Percentiles rank a stretch among this genome's conserved stretches.
Conservation (phyloP, 129 eudicot species). For the Centrapalus pauciflorus region DNA sequence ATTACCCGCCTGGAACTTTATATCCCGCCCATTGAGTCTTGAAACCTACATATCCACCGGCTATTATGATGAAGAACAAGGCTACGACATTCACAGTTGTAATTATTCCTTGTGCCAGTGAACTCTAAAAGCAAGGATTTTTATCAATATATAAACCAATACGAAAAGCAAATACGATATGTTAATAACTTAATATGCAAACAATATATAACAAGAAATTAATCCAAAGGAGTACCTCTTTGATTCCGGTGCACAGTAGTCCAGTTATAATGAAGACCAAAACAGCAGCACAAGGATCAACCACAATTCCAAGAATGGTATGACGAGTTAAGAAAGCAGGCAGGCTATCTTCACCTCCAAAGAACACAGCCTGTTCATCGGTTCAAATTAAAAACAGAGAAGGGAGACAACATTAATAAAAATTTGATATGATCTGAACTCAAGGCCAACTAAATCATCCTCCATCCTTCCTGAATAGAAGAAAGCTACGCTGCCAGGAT, state of each 20-base stretch:
- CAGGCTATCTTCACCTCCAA: slow-evolving; percentile 76
- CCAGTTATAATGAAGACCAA: slow-evolving; percentile 77
- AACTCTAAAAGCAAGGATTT: slow-evolving; percentile 36
- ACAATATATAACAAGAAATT: neutral
- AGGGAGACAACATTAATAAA: neutral
- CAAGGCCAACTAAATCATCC: neutral
- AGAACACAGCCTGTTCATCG: slow-evolving; percentile 61
- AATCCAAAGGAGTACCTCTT: slow-evolving; percentile 54
- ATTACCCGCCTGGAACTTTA: slow-evolving; percentile 52
- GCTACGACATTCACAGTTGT: slow-evolving; percentile 52
- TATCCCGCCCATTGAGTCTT: slow-evolving; percentile 65
- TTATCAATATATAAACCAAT: slow-evolving; percentile 9
- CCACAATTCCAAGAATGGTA: slow-evolving; percentile 58
- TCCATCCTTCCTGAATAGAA: neutral
- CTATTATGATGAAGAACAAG: slow-evolving; percentile 54
- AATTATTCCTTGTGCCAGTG: slow-evolving; percentile 57
- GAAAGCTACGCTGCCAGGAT: neutral
- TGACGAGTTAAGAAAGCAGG: slow-evolving; percentile 87
- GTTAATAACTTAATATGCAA: neutral
- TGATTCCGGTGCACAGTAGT: slow-evolving; percentile 80
- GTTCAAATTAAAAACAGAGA: neutral
- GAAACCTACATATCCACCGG: slow-evolving; percentile 54
- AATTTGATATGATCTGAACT: neutral
- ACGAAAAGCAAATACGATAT: neutral
- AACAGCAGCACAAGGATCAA: slow-evolving; percentile 94